These are phyloP conservation scores for Stemphylium lycopersici DNA, from an alignment of 2,329 filamentous ascomycete species.

Conservation along the genomic window DNA sequence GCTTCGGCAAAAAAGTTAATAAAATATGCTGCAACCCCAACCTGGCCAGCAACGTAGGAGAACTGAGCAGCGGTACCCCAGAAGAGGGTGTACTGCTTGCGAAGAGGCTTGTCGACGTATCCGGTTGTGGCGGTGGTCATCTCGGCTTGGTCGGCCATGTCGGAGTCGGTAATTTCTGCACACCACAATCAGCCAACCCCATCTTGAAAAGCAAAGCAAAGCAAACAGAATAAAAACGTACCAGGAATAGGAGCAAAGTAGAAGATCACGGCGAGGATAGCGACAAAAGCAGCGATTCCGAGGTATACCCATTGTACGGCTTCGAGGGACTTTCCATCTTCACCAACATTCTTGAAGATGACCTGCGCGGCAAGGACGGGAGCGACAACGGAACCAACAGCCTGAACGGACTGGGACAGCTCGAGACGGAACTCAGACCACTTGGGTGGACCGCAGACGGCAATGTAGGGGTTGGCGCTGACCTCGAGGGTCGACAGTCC, in stretches of 20 bases:
- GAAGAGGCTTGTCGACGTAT: slow-evolving; percentile 66
- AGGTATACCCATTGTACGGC: slow-evolving; percentile 83
- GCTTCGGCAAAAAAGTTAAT: slow-evolving; percentile 49
- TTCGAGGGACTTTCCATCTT: slow-evolving; percentile 62
- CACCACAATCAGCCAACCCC: too few relatives aligned
- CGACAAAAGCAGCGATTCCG: slow-evolving; percentile 76
- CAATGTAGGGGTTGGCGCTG: slow-evolving; percentile 67
- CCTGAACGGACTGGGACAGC: slow-evolving; percentile 78
- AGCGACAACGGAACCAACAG: slow-evolving; percentile 74
- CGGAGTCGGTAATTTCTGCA: slow-evolving; percentile 72
- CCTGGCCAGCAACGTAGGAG: slow-evolving; percentile 60
- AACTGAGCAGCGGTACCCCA: slow-evolving; percentile 52
- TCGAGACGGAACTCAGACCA: slow-evolving; percentile 80
- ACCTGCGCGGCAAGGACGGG: slow-evolving; percentile 75
- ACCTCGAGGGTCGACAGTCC: slow-evolving; percentile 78
- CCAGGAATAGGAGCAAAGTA: slow-evolving; percentile 66
- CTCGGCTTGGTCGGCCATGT: slow-evolving; percentile 59
- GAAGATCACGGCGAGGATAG: slow-evolving; percentile 69
- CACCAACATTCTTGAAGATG: slow-evolving; percentile 70
- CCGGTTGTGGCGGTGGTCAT: slow-evolving; percentile 52
- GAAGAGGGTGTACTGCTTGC: slow-evolving; percentile 62
- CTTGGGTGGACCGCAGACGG: slow-evolving; percentile 72
- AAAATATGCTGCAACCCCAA: slow-evolving; percentile 62
- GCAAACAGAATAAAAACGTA: too few relatives aligned
- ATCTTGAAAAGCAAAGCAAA: too few relatives aligned